These are phyloP conservation scores for Malus fusca DNA, from an alignment of 306 rosid genomes.

Conservation along the genomic window DNA sequence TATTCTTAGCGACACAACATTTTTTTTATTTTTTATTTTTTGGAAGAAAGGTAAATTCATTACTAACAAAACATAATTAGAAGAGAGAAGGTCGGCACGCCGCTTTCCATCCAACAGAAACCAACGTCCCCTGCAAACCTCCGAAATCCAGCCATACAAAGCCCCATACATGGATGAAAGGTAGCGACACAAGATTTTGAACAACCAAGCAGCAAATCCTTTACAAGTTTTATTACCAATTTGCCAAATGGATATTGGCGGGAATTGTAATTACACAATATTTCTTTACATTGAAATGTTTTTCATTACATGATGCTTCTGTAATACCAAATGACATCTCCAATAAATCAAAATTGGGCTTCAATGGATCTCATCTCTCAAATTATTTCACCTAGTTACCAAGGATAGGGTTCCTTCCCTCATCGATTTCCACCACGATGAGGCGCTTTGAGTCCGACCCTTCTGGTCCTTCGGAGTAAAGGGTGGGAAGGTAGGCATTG, in stretches of 20 bases:
- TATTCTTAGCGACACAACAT: neutral
- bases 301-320: conserved; percentile 7
- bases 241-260: neutral
- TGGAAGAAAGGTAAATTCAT: too few relatives aligned
- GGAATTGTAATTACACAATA: neutral
- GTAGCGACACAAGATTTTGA: too few relatives aligned
- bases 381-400: conserved; percentile 25
- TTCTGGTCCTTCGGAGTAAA: conserved; percentile 74
- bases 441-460: conserved; percentile 71
- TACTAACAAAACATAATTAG: too few relatives aligned
- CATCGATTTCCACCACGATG: conserved; percentile 76
- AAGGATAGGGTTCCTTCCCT: conserved; percentile 83
- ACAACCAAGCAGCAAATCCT: neutral
- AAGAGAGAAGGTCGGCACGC: too few relatives aligned
- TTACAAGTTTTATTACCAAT: neutral
- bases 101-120: too few relatives aligned
- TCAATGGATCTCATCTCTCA: conserved; percentile 7
- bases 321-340: conserved; percentile 10
- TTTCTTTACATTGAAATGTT: neutral
- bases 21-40: neutral
- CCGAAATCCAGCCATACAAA: too few relatives aligned
- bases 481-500: conserved; percentile 85
- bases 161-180: too few relatives aligned
- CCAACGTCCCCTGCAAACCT: too few relatives aligned
- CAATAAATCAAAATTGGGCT: conserved; percentile 26